Conservation (phyloP, 176 grass and related monocot species). For the Zoysia pacifica region DNA sequence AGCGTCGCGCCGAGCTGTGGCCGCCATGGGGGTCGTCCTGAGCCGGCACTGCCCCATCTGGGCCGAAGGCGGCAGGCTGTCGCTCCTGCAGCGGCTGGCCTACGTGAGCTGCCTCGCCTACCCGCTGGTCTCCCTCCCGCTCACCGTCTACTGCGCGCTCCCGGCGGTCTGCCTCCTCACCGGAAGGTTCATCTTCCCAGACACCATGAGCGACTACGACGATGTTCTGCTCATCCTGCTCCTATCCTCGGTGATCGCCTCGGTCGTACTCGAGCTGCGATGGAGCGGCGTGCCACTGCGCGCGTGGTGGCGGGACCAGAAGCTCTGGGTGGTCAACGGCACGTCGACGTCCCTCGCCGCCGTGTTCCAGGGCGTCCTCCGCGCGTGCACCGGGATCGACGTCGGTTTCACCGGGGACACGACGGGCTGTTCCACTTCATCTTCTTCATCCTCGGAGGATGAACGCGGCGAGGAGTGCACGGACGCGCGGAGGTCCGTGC, state of each 20-base stretch:
- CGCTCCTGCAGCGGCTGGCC: conserved; percentile 53
- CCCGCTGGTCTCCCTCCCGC: conserved; percentile 61
- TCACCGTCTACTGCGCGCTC: conserved; percentile 63
- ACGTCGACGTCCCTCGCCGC: conserved; percentile 49
- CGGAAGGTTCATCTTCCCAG: conserved; percentile 55
- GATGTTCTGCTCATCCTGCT: conserved; percentile 48
- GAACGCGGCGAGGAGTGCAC: conserved; percentile 28
- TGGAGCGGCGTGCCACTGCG: conserved; percentile 52
- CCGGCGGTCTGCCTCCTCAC: conserved; percentile 64
- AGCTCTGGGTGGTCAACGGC: conserved; percentile 46
- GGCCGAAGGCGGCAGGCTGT: conserved; percentile 42
- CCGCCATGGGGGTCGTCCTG: conserved; percentile 52
- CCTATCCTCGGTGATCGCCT: conserved; percentile 34
- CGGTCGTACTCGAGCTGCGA: conserved; percentile 47
- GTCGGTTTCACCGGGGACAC: conserved; percentile 56
- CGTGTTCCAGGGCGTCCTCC: conserved; percentile 50
- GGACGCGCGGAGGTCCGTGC: conserved; percentile 35
- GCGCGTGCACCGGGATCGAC: conserved; percentile 46
- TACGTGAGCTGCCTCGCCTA: conserved; percentile 51
- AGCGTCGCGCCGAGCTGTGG: conserved; percentile 50
- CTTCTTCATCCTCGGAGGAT: neutral
- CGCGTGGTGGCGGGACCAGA: conserved; percentile 57
- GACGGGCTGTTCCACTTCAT: no score
- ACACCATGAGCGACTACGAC: conserved; percentile 39
- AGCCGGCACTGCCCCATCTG: conserved; percentile 67